Evolutionary conservation across 2,329 filamentous ascomycete genomes (phyloP).

Genomic region (Macrophomina pseudophaseolina): DNA sequence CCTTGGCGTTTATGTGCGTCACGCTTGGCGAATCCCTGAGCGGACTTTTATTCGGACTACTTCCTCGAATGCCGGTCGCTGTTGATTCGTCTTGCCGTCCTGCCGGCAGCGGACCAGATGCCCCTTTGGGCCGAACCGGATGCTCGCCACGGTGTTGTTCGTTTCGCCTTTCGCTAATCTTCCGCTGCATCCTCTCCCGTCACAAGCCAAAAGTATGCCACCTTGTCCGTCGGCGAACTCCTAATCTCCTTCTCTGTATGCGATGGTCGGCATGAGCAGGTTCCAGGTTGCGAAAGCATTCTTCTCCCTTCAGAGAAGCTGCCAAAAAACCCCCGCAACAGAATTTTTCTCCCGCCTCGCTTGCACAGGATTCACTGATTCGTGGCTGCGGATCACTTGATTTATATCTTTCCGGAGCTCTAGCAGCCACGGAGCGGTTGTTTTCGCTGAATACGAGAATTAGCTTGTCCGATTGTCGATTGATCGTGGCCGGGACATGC

Average conservation of each 20-base stretch:
- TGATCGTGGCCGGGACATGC: background rate
- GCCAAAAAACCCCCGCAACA: background rate
- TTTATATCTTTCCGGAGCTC: background rate
- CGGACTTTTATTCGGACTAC: constrained; percentile 14
- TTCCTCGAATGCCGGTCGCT: background rate
- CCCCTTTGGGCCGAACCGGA: constrained; percentile 2
- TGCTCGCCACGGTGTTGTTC: constrained; percentile 14
- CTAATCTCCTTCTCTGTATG: constrained; percentile 21
- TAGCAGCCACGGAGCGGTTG: background rate
- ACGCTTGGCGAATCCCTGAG: constrained; percentile 8
- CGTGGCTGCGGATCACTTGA: constrained; percentile 10
- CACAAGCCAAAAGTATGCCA: background rate
- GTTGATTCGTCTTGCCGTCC: background rate
- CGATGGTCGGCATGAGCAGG: background rate
- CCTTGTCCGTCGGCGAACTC: constrained; percentile 15
- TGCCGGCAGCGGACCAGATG: constrained; percentile 1
- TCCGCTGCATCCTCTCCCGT: background rate
- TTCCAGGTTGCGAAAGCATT: background rate
- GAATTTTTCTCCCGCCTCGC: background rate
- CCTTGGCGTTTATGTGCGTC: constrained; percentile 15
- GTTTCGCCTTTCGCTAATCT: background rate
- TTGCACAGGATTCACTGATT: background rate
- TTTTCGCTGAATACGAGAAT: constrained; percentile 3
- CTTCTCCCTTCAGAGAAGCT: background rate
- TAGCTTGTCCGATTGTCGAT: background rate